Evolutionary conservation across 169 alveolate species (phyloP).

Genomic region (Eimeria acervulina): DNA sequence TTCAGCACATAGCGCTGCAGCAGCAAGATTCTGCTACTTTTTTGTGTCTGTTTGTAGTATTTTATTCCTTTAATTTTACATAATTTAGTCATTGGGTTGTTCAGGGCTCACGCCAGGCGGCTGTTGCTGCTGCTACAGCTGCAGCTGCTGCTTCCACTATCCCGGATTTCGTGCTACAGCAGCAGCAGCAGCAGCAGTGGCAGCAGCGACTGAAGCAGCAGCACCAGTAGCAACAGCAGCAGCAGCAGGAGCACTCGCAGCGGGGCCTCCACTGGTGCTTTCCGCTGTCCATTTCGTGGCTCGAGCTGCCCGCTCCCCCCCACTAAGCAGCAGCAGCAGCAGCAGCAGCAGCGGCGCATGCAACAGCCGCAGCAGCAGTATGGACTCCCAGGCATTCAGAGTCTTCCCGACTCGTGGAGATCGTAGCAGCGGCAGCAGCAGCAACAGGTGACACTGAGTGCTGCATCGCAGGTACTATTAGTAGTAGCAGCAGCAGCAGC

Average conservation of each 20-base stretch:
- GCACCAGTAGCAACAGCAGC: no score
- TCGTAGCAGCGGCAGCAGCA: neutral
- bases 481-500: slow-evolving; percentile 6
- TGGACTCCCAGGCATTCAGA: neutral
- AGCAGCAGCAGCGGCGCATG: no score
- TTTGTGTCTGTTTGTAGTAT: neutral
- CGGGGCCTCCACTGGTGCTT: no score
- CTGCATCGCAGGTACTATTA: neutral
- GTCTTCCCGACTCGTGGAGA: neutral
- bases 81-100: neutral
- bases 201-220: no score
- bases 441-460: no score
- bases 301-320: no score
- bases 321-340: neutral
- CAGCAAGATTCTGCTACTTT: neutral
- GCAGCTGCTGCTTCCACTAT: neutral
- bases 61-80: neutral
- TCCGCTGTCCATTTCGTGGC: no score
- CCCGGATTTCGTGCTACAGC: neutral
- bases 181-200: neutral
- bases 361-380: neutral
- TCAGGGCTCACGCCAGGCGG: neutral
- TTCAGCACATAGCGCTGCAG: neutral
- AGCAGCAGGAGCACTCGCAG: no score
- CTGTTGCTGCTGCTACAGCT: no score